Percentiles rank a stretch among this genome's conserved stretches.
Conservation (phyloP, 2,329 filamentous ascomycete species). For the Aspergillus ochraceus region DNA sequence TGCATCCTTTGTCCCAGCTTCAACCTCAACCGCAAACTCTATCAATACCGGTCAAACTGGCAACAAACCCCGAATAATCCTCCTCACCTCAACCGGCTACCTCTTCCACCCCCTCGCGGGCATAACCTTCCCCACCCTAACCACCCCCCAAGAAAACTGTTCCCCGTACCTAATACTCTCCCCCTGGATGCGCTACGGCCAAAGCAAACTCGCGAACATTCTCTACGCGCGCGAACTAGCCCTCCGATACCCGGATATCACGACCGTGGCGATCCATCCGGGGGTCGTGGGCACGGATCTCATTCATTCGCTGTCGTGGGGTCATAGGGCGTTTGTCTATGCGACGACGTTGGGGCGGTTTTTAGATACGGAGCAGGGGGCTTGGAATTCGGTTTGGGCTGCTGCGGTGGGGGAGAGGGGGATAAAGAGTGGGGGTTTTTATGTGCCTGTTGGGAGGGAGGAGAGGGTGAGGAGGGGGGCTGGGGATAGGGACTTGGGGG, state of each 20-base stretch:
- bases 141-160: constrained; percentile 26
- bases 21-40: constrained; percentile 15
- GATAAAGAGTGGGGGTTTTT: no score
- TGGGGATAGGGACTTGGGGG: no score
- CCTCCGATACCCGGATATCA: constrained; percentile 34
- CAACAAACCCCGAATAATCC: constrained; percentile 23
- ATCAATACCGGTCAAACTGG: constrained; percentile 4
- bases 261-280: constrained; percentile 48
- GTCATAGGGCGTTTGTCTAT: no score
- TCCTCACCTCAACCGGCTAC: constrained; percentile 33
- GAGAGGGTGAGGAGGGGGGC: no score
- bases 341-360: no score
- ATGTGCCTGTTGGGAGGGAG: no score
- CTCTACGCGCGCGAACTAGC: constrained; percentile 45
- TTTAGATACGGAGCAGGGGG: no score
- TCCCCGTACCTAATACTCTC: constrained; percentile 9
- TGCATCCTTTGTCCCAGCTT: constrained; percentile 12
- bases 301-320: no score
- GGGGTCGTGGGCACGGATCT: constrained; percentile 42
- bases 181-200: constrained; percentile 42
- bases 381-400: no score
- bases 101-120: constrained; percentile 25
- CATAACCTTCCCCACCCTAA: constrained; percentile 27
- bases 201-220: constrained; percentile 50
- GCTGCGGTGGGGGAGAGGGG: no score